Percentiles rank a stretch among this genome's conserved stretches.
phyloP scores from a whole-genome alignment of 306 rosid species.

The Rubus idaeus region DNA sequence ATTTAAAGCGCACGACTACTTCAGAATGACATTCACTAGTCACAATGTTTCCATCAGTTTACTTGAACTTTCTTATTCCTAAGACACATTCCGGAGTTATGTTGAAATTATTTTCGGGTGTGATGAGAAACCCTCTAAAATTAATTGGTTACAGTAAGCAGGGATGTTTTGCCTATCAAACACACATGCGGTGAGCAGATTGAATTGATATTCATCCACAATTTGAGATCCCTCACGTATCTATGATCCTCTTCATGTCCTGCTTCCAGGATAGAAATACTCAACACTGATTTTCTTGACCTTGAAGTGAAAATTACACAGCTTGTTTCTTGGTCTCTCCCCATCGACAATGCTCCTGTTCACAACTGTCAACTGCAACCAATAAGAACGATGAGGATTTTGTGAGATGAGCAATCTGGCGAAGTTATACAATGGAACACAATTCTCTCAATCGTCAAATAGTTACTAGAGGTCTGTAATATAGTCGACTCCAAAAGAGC shows the following conservation, averaged over 20 bases:
- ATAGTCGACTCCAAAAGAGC: neutral
- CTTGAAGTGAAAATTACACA: slow-evolving; percentile 66
- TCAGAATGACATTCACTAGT: too few species aligned
- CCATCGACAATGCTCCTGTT: slow-evolving; percentile 43
- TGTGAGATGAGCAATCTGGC: neutral
- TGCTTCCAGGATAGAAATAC: slow-evolving; percentile 85
- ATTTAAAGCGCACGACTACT: too few species aligned
- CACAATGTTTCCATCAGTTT: too few species aligned
- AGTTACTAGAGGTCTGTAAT: neutral
- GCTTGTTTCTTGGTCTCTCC: slow-evolving; percentile 42
- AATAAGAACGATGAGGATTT: neutral
- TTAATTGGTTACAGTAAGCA: neutral
- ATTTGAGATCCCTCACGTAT: neutral
- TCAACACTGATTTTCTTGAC: slow-evolving; percentile 70
- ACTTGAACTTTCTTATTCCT: too few species aligned
- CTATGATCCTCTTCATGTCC: slow-evolving; percentile 29
- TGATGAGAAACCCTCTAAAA: neutral
- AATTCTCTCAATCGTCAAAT: neutral
- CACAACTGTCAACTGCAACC: slow-evolving; percentile 55
- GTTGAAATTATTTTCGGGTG: neutral
- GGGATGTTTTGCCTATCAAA: neutral
- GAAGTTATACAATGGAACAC: neutral
- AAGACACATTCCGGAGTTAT: neutral
- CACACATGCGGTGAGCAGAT: neutral
- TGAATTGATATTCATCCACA: slow-evolving; percentile 2